Base-by-base conservation (phyloP, 768 basidiomycete genomes). In the Megacollybia marginata region DNA sequence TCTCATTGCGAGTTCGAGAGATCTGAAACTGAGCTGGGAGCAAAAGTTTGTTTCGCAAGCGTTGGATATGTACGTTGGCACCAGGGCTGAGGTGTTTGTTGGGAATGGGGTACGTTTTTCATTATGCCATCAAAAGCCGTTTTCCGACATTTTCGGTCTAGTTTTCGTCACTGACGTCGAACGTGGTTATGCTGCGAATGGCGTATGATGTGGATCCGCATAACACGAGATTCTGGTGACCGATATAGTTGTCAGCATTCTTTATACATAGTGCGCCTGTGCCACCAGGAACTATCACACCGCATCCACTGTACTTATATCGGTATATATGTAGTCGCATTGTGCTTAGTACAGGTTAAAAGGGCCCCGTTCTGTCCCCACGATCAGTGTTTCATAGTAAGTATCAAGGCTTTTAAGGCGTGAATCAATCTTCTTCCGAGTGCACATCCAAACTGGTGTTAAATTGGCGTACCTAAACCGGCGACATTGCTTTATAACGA, bases 51-150 rank as follows among this genome's bases (percentile, higher is more conserved):
- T 83, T 11, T 65, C 73, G 19, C 79, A 83, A 61, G 73, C 78
- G 4, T 62, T 82, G 57, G 85, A 88, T 62, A 85, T 86, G 83
- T 68, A 81, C 54, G 74, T 86, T 40, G 84, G 73, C 10, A 69
- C 79, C 57, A 65, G 79, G 47, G 82, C 83, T 1, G 75, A 83
- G 55, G 70, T 80, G 49, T 44, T 40, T 52, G 65, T 88, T 42
- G 85, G 85, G 9, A 88, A 87, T 57, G 85, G 84, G 52, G 83
- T 83, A 58, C 15, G 42, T 1, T 43, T 4, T 32, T 18, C 31
- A 31, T 42, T 46, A 10, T n/a, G 45, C 5, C 28, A 20, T 20
- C 11, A 2, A 9, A 47, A 28, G 19, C n/a, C 3, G 9, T 4
- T 35, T 38, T n/a, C 13, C 5, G 5, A 15, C 15, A 38, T 16